Conservation (phyloP, 2,329 filamentous ascomycete species). For the Arthrinium puccinioides region DNA sequence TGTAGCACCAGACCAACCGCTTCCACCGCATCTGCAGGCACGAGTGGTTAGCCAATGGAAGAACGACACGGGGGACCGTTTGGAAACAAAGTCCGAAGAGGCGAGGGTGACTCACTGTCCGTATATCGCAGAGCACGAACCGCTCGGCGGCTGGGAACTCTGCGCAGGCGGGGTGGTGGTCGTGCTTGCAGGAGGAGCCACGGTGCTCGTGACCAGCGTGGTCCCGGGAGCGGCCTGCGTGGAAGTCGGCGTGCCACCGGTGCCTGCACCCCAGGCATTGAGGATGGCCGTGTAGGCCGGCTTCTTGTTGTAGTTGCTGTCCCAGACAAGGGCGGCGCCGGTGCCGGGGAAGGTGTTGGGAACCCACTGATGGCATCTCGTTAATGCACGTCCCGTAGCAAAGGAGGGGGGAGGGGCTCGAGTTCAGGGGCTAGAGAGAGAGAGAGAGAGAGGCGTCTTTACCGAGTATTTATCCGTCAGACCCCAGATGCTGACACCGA, state of each 20-base stretch:
- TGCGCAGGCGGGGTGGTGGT: conserved; percentile 2
- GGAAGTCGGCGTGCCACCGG: background rate
- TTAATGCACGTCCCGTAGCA: too few species aligned
- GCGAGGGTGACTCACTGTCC: too few species aligned
- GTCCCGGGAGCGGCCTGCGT: background rate
- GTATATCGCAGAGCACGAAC: conserved; percentile 1
- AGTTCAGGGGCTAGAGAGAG: too few species aligned
- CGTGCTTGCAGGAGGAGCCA: background rate
- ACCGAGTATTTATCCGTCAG: too few species aligned
- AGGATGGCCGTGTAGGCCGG: conserved; percentile 25
- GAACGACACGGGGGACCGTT: too few species aligned
- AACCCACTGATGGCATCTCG: too few species aligned
- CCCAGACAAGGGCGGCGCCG: conserved; percentile 27
- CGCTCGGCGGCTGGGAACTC: background rate
- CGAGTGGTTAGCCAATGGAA: too few species aligned
- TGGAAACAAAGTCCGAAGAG: too few species aligned
- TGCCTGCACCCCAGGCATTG: conserved; percentile 7
- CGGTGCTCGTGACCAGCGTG: background rate
- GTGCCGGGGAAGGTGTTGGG: conserved; percentile 25
- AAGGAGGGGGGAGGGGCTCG: too few species aligned
- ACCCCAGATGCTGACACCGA: too few species aligned
- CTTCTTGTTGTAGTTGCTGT: conserved; percentile 27
- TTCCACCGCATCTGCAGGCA: too few species aligned
- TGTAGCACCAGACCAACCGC: conserved; percentile 2
- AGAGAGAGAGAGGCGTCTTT: too few species aligned